Conservation (phyloP, 306 rosid species). For the Fragaria iinumae region DNA sequence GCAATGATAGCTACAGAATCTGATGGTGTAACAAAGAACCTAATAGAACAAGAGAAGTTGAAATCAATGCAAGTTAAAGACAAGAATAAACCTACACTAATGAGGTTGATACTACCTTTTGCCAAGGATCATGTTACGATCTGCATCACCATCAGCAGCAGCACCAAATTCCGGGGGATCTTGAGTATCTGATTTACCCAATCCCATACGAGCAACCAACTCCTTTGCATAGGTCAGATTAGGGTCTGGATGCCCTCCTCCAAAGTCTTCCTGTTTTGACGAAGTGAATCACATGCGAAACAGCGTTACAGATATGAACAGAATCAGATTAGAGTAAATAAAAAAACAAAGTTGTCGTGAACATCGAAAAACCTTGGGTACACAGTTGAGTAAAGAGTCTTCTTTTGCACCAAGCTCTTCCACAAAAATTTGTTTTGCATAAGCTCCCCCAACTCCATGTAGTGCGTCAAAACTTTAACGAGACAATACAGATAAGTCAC, state of each 20-base stretch:
- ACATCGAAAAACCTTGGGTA: constrained; percentile 68
- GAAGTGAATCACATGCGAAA: constrained; percentile 6
- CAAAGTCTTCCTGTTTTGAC: constrained; percentile 86
- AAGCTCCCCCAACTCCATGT: constrained; percentile 97
- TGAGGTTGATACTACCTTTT: constrained; percentile 59
- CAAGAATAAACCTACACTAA: constrained; percentile 12
- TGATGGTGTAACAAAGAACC: constrained; percentile 98
- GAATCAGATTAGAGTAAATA: background rate
- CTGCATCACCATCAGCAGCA: constrained; percentile 99
- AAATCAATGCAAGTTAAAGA: constrained; percentile 3
- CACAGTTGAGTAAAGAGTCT: constrained; percentile 83
- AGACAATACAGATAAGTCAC: constrained; percentile 18
- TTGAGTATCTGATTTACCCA: constrained; percentile 71
- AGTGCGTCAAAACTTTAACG: constrained; percentile 72
- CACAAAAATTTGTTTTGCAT: constrained; percentile 89
- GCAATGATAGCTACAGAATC: constrained; percentile 99
- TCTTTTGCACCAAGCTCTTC: constrained; percentile 98
- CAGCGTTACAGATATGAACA: background rate
- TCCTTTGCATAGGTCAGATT: constrained; percentile 98
- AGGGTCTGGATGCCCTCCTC: constrained; percentile 99
- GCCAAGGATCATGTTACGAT: constrained; percentile 98
- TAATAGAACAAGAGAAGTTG: constrained; percentile 29
- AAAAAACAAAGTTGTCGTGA: background rate
- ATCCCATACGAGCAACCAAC: constrained; percentile 90
- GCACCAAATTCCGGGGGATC: constrained; percentile 96